Evolutionary conservation across 1,139 yeast species (phyloP), one percentile per base, ranked within the genome.

Genomic region (Wickerhamomyces sp.): DNA sequence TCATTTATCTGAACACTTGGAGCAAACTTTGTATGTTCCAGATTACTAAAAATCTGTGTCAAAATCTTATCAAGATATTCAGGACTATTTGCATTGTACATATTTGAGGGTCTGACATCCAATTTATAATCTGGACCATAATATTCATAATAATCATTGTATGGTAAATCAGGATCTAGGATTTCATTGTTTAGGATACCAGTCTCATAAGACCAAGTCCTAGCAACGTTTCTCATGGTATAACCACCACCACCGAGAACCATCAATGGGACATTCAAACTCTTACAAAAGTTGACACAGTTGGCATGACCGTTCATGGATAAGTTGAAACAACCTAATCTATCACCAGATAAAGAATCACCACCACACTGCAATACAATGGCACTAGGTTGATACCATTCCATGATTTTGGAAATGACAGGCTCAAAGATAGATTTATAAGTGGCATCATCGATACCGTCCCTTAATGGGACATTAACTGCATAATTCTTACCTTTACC

Each of bases 231-330:
- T 57, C 97, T 78, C 45, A 96, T 96, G 0, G 99, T 93, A 65
- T 93, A 93, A 4, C 99, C 99, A 45, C 99, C 99, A 34, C 99
- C 99, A 29, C 99, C 99, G 13, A 93, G 68, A 11, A 93, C 96
- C 64, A 93, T 71, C 79, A 89, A 73, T 7, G 98, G 98, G 3
- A 93, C 71, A 7, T 91, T 90, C 64, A 91, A 91, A 26, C 91
- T 78, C 61, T 85, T 86, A 46, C 91, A 83, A 64, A 81, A 91
- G 53, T 82, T 80, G 33, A 91, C 95, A 69, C 99, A 93, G 62
- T 90, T 96, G 5, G 97, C 98, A 63, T 91, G 98, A 0, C 96
- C 99, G 42, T 79, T 74, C 61, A 91, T 90, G 53, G 91, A 89
- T 46, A 93, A 73, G 61, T 93, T 93, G 69, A 93, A 93, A 59